Percentiles rank a stretch among this genome's conserved stretches.
These are phyloP conservation scores for Pichia sp. DNA, from an alignment of 1,139 yeast species.

Conservation along the genomic window DNA sequence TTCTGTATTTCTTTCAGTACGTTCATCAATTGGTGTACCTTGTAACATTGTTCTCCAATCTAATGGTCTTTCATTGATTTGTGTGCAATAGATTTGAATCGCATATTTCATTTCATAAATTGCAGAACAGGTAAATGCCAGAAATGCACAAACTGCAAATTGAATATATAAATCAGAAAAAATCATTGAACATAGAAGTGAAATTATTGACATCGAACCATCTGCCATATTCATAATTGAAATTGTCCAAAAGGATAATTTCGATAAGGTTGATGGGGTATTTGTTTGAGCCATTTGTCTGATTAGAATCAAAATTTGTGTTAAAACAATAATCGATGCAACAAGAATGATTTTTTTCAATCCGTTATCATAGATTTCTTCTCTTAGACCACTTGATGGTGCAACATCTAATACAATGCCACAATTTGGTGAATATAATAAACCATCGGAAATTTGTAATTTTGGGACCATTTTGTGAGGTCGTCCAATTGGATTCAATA, in stretches of 20 bases:
- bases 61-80: constrained; percentile 63
- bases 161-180: constrained; percentile 55
- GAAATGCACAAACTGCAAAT: constrained; percentile 61
- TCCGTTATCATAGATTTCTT: constrained; percentile 41
- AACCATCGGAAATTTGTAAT: constrained; percentile 45
- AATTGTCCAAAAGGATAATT: constrained; percentile 60
- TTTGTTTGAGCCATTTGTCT: constrained; percentile 64
- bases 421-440: constrained; percentile 86
- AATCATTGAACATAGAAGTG: constrained; percentile 53
- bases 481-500: constrained; percentile 63
- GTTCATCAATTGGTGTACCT: constrained; percentile 41
- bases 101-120: constrained; percentile 75
- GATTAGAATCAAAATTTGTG: constrained; percentile 44
- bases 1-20: constrained; percentile 18
- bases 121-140: constrained; percentile 63
- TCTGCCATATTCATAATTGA: constrained; percentile 55
- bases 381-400: constrained; percentile 49
- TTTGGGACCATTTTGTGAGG: constrained; percentile 61
- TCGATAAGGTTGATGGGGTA: constrained; percentile 74
- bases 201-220: constrained; percentile 57
- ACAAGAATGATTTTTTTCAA: constrained; percentile 42
- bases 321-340: constrained; percentile 41
- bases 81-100: constrained; percentile 63
- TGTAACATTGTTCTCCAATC: constrained; percentile 57
- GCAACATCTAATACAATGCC: constrained; percentile 48